Evolutionary conservation across 2,329 filamentous ascomycete species (phyloP).

Genomic region (Trichoderma semiorbis): DNA sequence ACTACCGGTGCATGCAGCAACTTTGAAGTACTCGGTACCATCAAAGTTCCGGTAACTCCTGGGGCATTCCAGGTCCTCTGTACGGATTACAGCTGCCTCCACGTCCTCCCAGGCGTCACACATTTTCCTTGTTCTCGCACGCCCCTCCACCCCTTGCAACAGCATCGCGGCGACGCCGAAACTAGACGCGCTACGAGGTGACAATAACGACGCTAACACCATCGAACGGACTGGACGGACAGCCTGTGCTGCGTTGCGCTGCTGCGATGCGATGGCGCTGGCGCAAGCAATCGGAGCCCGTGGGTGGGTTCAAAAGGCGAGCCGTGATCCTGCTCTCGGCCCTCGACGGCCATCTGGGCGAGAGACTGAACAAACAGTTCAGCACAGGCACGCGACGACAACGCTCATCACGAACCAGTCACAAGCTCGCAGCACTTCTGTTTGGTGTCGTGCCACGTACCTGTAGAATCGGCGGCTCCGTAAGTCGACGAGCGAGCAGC

Average conservation of each 20-base stretch:
- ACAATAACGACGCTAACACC: conserved; percentile 16
- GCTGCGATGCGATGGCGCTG: conserved; percentile 1
- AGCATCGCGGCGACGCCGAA: conserved; percentile 15
- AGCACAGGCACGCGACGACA: neutral
- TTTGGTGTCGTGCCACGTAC: conserved; percentile 2
- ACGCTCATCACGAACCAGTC: neutral
- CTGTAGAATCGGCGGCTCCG: conserved; percentile 1
- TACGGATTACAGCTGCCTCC: neutral
- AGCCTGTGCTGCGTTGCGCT: conserved; percentile 8
- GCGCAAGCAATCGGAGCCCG: neutral
- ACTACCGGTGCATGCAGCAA: neutral
- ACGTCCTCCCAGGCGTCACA: neutral
- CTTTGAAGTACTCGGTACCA: neutral
- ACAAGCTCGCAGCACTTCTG: neutral
- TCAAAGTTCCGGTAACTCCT: too few relatives aligned
- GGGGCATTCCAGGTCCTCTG: neutral
- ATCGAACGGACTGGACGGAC: conserved; percentile 9
- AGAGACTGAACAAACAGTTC: neutral
- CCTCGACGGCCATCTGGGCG: neutral
- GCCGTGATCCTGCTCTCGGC: neutral
- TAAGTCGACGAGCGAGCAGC: neutral
- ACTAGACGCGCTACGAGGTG: conserved; percentile 13
- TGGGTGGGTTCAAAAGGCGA: conserved; percentile 14
- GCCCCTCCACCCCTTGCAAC: conserved; percentile 11
- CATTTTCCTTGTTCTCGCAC: neutral